Percentiles rank a stretch among this genome's conserved stretches.
phyloP scores from a whole-genome alignment of 176 grass and related monocot genomes.

The Areca catechu region DNA sequence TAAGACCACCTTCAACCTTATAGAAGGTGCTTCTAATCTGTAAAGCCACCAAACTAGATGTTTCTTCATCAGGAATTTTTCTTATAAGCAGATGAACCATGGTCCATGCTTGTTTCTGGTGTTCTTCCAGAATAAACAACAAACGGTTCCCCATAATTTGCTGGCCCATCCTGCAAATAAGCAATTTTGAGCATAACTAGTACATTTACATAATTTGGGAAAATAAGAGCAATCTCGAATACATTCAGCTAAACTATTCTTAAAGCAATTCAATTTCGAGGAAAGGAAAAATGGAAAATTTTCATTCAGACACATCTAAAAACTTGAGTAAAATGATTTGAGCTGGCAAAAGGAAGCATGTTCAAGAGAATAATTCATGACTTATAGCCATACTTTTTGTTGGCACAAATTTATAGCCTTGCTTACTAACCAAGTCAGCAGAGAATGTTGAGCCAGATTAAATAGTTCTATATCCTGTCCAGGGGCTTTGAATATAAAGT shows the following conservation, averaged over 20 bases:
- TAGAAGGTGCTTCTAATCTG: constrained; percentile 48
- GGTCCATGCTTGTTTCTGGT: constrained; percentile 27
- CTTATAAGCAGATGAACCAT: neutral
- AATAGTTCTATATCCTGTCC: too few relatives aligned
- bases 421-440: too few relatives aligned
- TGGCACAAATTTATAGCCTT: too few relatives aligned
- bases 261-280: too few relatives aligned
- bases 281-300: too few relatives aligned
- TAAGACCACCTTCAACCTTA: constrained; percentile 50
- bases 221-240: neutral
- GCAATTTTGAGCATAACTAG: neutral
- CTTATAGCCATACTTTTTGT: too few relatives aligned
- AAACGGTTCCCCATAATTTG: constrained; percentile 2
- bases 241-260: neutral
- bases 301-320: too few relatives aligned
- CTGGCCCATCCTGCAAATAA: constrained; percentile 35
- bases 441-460: too few relatives aligned
- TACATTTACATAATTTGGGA: neutral
- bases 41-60: constrained; percentile 26
- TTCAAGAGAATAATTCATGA: too few relatives aligned
- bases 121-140: constrained; percentile 12
- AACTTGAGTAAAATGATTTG: too few relatives aligned
- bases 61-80: constrained; percentile 27
- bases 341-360: too few relatives aligned
- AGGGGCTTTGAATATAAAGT: too few relatives aligned